A percentile compares a stretch with the other conserved stretches of the same genome.
phyloP scores from a whole-genome alignment of 129 eudicot species.

The carrot (Daucus carota) region DNA sequence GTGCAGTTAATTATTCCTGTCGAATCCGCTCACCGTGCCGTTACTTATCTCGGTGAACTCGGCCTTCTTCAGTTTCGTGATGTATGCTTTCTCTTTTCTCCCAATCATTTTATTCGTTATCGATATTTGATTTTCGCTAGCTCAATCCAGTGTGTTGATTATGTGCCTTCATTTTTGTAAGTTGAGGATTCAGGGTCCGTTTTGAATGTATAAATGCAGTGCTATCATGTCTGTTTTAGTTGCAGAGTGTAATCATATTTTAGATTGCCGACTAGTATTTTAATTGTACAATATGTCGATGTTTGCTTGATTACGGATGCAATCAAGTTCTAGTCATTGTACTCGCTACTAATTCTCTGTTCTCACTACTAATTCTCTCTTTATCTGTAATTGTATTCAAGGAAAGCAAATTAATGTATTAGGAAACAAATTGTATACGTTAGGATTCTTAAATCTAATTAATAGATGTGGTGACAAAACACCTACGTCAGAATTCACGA shows the following conservation, averaged over 20 bases:
- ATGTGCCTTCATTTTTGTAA: not conserved
- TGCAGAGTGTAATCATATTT: not conserved
- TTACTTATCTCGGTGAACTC: constrained; percentile 83
- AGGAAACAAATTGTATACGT: too few relatives aligned
- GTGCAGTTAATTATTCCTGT: constrained; percentile 91
- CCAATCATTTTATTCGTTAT: not conserved
- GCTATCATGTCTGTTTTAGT: not conserved
- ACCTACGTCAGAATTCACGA: not conserved
- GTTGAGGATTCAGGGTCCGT: not conserved
- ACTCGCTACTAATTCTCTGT: too few relatives aligned
- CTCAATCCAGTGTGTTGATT: not conserved
- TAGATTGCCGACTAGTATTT: not conserved
- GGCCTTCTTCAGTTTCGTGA: constrained; percentile 93
- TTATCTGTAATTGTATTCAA: not conserved
- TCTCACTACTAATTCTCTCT: too few relatives aligned
- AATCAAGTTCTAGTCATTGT: too few relatives aligned
- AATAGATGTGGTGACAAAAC: not conserved
- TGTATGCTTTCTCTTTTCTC: constrained; percentile 25
- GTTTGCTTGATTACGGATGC: too few relatives aligned
- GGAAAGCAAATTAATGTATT: too few relatives aligned
- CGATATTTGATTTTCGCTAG: not conserved
- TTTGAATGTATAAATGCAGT: not conserved
- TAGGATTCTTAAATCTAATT: too few relatives aligned
- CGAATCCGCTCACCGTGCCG: constrained; percentile 94
- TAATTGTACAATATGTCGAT: too few relatives aligned